Conservation (phyloP, 495 filamentous ascomycete genomes). For the Penicillium paxilli region DNA sequence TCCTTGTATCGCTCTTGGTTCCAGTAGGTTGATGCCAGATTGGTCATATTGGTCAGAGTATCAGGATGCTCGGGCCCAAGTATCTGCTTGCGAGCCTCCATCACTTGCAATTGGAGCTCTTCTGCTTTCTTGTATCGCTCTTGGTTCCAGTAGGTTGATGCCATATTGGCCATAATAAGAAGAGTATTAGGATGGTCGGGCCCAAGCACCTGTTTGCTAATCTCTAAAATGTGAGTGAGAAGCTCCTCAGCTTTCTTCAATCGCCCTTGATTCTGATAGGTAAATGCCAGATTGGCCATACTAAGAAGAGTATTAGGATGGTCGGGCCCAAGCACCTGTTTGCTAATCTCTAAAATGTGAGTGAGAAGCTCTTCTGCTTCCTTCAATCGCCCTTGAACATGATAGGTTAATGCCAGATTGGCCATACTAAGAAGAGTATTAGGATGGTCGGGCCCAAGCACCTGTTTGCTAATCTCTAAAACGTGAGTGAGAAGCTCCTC, state of each 20-base stretch:
- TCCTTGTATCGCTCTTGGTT: not conserved
- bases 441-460: not conserved
- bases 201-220: not conserved
- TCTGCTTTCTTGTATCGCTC: not conserved
- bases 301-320: not conserved
- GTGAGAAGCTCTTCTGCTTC: not conserved
- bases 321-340: not conserved
- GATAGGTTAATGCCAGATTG: not conserved
- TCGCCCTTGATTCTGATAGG: not conserved
- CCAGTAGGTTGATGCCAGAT: not conserved
- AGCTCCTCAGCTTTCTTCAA: not conserved
- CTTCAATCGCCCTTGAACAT: not conserved
- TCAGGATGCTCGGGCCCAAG: not conserved
- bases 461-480: not conserved
- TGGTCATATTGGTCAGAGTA: not conserved
- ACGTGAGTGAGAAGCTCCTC: not conserved
- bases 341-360: not conserved
- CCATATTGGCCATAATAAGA: not conserved
- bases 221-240: not conserved
- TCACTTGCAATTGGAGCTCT: not conserved
- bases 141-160: not conserved
- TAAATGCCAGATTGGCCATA: not conserved
- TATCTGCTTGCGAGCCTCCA: not conserved
- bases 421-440: not conserved
- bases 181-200: not conserved